Evolutionary conservation across 768 basidiomycete genomes (phyloP), one percentile per base, ranked within the genome.

Genomic region (Boletus huronensis): DNA sequence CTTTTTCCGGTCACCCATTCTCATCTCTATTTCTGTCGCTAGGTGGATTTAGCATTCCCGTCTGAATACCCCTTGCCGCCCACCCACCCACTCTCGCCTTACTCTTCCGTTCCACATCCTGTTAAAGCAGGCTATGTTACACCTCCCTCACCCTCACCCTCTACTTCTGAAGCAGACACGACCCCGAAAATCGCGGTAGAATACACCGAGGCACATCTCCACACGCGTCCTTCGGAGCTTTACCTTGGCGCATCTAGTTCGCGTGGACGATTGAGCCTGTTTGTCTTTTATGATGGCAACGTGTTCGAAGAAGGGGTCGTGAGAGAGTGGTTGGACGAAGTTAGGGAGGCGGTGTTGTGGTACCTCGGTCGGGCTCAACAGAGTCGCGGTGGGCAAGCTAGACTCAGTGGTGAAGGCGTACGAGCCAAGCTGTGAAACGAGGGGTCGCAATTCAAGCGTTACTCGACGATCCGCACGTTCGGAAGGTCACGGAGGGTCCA

Each of bases 311-410:
- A 71, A 5, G 67, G 52, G 1, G 55, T 76, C 9, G 71, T 80
- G 6, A 59, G 50, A 8, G 81, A 81, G 63, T 82, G 79, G 78
- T 53, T 83, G 47, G 62, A 68, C 9, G 81, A 83, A 55, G 70
- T 80, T 5, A 68, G 58, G 34, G 59, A 52, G 10, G 77, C 74
- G 0, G 54, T 70, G 10, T 32, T 65, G 28, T 70, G 64, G 58
- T 75, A 72, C 52, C 63, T 72, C 11, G 62, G 73, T 21, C 55
- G 32, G 6, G 34, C 25, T 25, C 6, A 7, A 9, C 16, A 25
- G 23, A n/a, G 34, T 13, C 6, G 2, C 2, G 17, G 11, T 14
- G 35, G 9, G 6, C n/a, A 13, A 6, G 10, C 8, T 26, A 52
- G 52, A 21, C 5, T 1, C n/a, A n/a, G n/a, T 26, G 14, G 32